Conservation (phyloP, 148 eudicot genomes). For the Camellia granthamiana region DNA sequence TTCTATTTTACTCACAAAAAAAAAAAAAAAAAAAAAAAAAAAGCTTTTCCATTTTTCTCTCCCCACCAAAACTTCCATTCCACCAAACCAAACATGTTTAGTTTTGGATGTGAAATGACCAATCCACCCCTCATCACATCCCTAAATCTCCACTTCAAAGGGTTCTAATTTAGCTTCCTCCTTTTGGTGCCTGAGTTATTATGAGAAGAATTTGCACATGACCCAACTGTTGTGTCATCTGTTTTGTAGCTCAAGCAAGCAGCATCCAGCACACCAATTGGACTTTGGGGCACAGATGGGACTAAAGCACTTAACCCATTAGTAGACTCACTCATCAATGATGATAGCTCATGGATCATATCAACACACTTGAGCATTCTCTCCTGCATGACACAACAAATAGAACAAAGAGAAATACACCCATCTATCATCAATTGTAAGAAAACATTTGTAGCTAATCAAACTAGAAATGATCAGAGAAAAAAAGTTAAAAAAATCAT, state of each 20-base stretch:
- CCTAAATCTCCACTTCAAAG: conserved; percentile 21
- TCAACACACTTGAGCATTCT: conserved; percentile 62
- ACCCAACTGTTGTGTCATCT: conserved; percentile 52
- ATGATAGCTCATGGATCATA: conserved; percentile 38
- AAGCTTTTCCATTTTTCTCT: neutral
- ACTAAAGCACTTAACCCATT: conserved; percentile 22
- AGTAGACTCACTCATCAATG: conserved; percentile 19
- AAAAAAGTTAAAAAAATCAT: neutral
- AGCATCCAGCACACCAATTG: conserved; percentile 79
- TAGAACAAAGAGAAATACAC: neutral
- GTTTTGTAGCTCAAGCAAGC: conserved; percentile 69
- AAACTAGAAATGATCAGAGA: conserved; percentile 7
- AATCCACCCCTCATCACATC: neutral
- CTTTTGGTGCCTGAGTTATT: conserved; percentile 43
- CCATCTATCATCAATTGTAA: neutral
- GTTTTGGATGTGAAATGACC: conserved; percentile 11
- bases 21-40: too few species aligned
- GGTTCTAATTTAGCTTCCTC: conserved; percentile 51
- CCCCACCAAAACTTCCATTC: neutral
- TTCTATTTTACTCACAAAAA: conserved; percentile 12
- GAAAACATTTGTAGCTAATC: neutral
- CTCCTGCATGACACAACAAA: conserved; percentile 44
- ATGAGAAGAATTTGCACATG: conserved; percentile 52
- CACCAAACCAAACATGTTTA: neutral
- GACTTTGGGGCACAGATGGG: conserved; percentile 61